Evolutionary conservation across 176 grass and related monocot species (phyloP).

Genomic region (Neostapfia colusana): DNA sequence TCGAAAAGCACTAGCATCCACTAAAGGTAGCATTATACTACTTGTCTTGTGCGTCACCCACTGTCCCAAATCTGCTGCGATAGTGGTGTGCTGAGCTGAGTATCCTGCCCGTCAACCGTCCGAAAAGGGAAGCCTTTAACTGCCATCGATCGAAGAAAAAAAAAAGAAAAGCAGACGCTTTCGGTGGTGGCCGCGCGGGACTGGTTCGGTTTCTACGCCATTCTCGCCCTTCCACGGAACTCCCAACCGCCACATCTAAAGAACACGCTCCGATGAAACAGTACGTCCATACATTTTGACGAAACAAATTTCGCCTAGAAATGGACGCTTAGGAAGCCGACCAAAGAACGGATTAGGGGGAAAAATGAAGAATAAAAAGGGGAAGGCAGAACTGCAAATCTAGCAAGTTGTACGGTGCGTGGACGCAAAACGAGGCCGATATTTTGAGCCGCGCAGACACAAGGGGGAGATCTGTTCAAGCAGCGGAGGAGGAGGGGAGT

Average conservation of each 20-base stretch:
- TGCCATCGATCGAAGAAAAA: neutral
- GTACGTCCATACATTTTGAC: neutral
- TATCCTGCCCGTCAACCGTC: conserved; percentile 11
- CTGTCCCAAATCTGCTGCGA: conserved; percentile 13
- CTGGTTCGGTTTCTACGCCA: conserved; percentile 11
- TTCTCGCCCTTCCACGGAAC: conserved; percentile 11
- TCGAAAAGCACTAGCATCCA: conserved; percentile 32
- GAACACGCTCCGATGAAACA: conserved; percentile 11
- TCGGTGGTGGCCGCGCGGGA: conserved; percentile 20
- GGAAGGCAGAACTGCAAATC: conserved; percentile 1
- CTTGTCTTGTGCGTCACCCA: neutral
- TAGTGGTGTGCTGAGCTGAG: conserved; percentile 18
- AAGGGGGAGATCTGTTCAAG: conserved; percentile 11
- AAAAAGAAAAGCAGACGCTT: neutral
- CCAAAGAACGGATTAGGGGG: neutral
- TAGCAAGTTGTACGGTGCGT: neutral
- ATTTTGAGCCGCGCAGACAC: neutral
- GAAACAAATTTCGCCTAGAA: neutral
- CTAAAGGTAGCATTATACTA: neutral
- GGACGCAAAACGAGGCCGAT: neutral
- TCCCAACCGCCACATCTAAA: neutral
- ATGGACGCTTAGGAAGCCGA: neutral
- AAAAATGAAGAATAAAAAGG: neutral
- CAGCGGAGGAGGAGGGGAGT: neutral
- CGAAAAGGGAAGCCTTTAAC: conserved; percentile 9